A percentile compares a stretch with the other conserved stretches of the same genome.
These are phyloP conservation scores for Ustilago tritici DNA, from an alignment of 1,284 basidiomycete genomes.

Conservation along the genomic window DNA sequence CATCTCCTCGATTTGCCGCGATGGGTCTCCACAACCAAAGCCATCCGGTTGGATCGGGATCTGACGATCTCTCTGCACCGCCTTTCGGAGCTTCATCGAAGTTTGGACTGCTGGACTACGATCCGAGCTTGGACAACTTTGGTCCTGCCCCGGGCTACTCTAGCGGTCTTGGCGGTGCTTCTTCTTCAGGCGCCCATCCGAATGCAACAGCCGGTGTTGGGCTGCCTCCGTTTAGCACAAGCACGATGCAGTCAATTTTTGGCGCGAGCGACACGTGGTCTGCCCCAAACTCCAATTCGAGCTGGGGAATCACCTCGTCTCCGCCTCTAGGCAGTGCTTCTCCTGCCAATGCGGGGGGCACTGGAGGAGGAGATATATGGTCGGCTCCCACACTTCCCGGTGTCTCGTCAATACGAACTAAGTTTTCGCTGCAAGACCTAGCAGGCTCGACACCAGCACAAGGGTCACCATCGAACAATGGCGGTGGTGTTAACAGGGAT, in stretches of 20 bases:
- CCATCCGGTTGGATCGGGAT: constrained; percentile 1
- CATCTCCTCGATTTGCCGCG: constrained; percentile 31
- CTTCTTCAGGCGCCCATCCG: constrained; percentile 7
- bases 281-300: constrained; percentile 8
- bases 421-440: constrained; percentile 28
- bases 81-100: constrained; percentile 26
- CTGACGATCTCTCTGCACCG: constrained; percentile 8
- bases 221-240: constrained; percentile 26
- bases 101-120: constrained; percentile 49
- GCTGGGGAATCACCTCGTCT: constrained; percentile 37
- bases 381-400: constrained; percentile 31
- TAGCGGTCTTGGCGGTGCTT: constrained; percentile 3
- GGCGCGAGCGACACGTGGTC: constrained; percentile 41
- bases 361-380: constrained; percentile 38
- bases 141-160: constrained; percentile 33
- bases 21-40: constrained; percentile 17
- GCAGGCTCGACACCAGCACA: not conserved
- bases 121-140: constrained; percentile 39
- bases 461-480: not conserved
- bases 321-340: constrained; percentile 34
- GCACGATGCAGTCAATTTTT: constrained; percentile 39
- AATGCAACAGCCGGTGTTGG: constrained; percentile 5
- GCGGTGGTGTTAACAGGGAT: not conserved
- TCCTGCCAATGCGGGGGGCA: not conserved
- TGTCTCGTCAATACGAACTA: constrained; percentile 26